These are phyloP conservation scores for Penicillium parvum DNA, from an alignment of 495 filamentous ascomycete species.

Conservation along the genomic window DNA sequence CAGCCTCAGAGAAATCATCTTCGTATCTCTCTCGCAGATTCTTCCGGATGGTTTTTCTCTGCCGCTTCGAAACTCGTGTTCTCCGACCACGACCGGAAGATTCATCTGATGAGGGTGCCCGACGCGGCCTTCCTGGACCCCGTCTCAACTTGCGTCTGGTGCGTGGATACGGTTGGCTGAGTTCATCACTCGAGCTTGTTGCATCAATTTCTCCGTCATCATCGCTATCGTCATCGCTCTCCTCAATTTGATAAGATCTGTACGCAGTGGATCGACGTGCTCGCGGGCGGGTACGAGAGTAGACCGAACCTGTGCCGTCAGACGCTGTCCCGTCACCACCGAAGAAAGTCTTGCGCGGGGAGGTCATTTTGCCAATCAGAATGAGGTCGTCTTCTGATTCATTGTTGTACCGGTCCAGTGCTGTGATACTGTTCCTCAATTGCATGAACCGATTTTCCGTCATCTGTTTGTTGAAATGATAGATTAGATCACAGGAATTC, in stretches of 20 bases:
- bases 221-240: background rate
- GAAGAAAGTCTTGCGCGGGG: background rate
- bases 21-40: slow-evolving; percentile 64
- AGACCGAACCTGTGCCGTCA: background rate
- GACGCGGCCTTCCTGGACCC: background rate
- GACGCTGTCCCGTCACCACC: slow-evolving; percentile 9
- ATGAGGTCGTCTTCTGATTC: slow-evolving; percentile 18
- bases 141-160: slow-evolving; percentile 1
- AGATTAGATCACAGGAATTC: slow-evolving; percentile 10
- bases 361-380: background rate
- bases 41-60: slow-evolving; percentile 27
- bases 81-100: slow-evolving; percentile 6
- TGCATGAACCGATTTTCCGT: slow-evolving; percentile 23
- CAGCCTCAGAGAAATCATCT: slow-evolving; percentile 62
- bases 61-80: slow-evolving; percentile 29
- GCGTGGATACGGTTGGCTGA: background rate
- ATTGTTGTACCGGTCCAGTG: slow-evolving; percentile 23
- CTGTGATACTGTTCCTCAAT: slow-evolving; percentile 28
- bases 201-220: background rate
- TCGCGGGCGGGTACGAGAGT: too few relatives aligned
- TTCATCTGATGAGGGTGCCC: slow-evolving; percentile 12
- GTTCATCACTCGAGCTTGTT: slow-evolving; percentile 6
- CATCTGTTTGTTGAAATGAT: slow-evolving; percentile 17
- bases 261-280: background rate
- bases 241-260: slow-evolving; percentile 4